These are phyloP conservation scores for Aspergillus uvarum DNA, from an alignment of 2,329 filamentous ascomycete genomes.

Conservation along the genomic window DNA sequence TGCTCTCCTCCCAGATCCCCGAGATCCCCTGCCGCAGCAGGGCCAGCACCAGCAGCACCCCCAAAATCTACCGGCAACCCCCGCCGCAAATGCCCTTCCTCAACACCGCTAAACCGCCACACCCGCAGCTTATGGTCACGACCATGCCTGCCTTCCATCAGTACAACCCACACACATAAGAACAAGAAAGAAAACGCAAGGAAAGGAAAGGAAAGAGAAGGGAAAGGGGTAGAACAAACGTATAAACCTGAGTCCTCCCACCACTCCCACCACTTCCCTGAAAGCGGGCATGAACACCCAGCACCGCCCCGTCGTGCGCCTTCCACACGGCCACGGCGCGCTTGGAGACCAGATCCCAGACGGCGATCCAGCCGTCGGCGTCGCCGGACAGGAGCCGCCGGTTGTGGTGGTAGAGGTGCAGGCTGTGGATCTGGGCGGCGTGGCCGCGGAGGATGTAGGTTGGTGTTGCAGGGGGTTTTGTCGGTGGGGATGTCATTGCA, in stretches of 20 bases:
- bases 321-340: constrained; percentile 81
- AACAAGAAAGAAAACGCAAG: not conserved
- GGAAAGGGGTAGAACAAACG: constrained; percentile 58
- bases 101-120: constrained; percentile 71
- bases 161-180: not conserved
- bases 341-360: constrained; percentile 83
- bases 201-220: not conserved
- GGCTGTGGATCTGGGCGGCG: constrained; percentile 72
- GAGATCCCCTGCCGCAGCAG: too few species aligned
- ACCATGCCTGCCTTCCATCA: constrained; percentile 66
- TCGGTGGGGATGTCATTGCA: not conserved
- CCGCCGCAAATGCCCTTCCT: constrained; percentile 1
- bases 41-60: not conserved
- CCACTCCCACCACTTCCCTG: constrained; percentile 56
- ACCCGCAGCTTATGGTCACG: constrained; percentile 83
- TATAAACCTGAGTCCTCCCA: constrained; percentile 67
- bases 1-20: too few species aligned
- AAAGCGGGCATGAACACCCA: constrained; percentile 68
- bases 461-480: constrained; percentile 54
- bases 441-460: constrained; percentile 82
- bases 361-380: constrained; percentile 81
- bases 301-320: constrained; percentile 73
- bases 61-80: not conserved
- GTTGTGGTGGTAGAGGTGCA: constrained; percentile 71
- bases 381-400: constrained; percentile 80